Conservation (phyloP, 1,139 yeast species). For the Hyphopichia burtonii region DNA sequence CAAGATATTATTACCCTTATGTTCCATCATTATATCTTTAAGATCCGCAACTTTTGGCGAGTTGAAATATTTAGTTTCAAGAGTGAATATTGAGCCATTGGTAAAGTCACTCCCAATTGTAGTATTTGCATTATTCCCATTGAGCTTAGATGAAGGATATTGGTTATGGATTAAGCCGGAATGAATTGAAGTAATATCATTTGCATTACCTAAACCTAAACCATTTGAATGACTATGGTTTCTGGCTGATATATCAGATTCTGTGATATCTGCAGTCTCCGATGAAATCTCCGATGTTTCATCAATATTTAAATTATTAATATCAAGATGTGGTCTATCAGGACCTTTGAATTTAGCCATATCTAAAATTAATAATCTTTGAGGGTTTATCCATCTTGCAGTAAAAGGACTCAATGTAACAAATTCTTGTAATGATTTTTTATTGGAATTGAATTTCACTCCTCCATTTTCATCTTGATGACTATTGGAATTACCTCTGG, state of each 20-base stretch:
- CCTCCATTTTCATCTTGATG: slow-evolving; percentile 8
- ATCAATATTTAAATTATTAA: slow-evolving; percentile 1
- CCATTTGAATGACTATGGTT: slow-evolving; percentile 9
- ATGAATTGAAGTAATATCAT: slow-evolving; percentile 43
- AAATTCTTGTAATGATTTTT: slow-evolving; percentile 29
- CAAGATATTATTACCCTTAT: slow-evolving; percentile 6
- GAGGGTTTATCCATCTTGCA: slow-evolving; percentile 34
- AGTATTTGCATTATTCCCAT: slow-evolving; percentile 9
- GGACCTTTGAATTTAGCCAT: slow-evolving; percentile 6
- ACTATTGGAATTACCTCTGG: slow-evolving; percentile 8
- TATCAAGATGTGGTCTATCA: slow-evolving; percentile 4
- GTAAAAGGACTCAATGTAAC: slow-evolving; percentile 31
- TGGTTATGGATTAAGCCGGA: slow-evolving; percentile 24
- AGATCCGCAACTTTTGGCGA: slow-evolving; percentile 49
- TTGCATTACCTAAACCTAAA: slow-evolving; percentile 42
- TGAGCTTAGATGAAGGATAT: slow-evolving; percentile 8
- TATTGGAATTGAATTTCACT: slow-evolving; percentile 9
- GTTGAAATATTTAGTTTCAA: slow-evolving; percentile 7
- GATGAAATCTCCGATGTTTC: slow-evolving; percentile 7
- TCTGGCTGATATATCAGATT: slow-evolving; percentile 3
- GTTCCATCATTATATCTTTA: slow-evolving; percentile 35
- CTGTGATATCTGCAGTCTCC: slow-evolving; percentile 7
- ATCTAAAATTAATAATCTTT: slow-evolving; percentile 24
- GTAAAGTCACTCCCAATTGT: slow-evolving; percentile 2
- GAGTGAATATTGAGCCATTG: background rate